These are phyloP conservation scores for Kalmusia sp. DNA, from an alignment of 2,329 filamentous ascomycete species.

Conservation along the genomic window DNA sequence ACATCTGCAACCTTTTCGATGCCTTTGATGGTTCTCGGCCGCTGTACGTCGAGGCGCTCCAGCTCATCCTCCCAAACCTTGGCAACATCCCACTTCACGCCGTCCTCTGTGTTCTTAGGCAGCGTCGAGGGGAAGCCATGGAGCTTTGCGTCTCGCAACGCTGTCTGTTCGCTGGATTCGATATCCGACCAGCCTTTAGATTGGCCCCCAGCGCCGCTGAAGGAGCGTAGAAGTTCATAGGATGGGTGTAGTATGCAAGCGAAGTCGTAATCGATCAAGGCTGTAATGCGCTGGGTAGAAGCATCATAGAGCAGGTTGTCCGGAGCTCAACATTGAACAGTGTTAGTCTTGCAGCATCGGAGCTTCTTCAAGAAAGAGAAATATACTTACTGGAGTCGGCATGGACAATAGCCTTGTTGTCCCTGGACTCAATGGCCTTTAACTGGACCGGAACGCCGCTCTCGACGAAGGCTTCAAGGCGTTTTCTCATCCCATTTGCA, in stretches of 20 bases:
- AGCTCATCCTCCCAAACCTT: conserved; percentile 29
- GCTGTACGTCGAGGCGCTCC: conserved; percentile 20
- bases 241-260: conserved; percentile 27
- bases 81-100: conserved; percentile 30
- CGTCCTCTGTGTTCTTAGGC: conserved; percentile 15
- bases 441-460: conserved; percentile 31
- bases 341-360: conserved; percentile 14
- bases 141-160: conserved; percentile 31
- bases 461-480: conserved; percentile 36
- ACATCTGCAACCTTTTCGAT: conserved; percentile 33
- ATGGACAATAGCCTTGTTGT: conserved; percentile 34
- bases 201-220: conserved; percentile 26
- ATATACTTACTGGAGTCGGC: conserved; percentile 37
- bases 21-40: conserved; percentile 29
- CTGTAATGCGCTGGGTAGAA: conserved; percentile 33
- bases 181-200: conserved; percentile 28
- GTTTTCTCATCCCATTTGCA: conserved; percentile 34
- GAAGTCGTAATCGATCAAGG: conserved; percentile 37
- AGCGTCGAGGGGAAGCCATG: conserved; percentile 31
- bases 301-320: conserved; percentile 39
- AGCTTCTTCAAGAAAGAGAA: conserved; percentile 9
- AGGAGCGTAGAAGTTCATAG: conserved; percentile 34
- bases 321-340: conserved; percentile 19
- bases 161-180: conserved; percentile 20
- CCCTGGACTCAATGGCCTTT: conserved; percentile 15